Percentiles rank a stretch among this genome's conserved stretches.
Evolutionary conservation across 75 land plant species (phyloP).

Genomic region (Adiantum capillusveneris): DNA sequence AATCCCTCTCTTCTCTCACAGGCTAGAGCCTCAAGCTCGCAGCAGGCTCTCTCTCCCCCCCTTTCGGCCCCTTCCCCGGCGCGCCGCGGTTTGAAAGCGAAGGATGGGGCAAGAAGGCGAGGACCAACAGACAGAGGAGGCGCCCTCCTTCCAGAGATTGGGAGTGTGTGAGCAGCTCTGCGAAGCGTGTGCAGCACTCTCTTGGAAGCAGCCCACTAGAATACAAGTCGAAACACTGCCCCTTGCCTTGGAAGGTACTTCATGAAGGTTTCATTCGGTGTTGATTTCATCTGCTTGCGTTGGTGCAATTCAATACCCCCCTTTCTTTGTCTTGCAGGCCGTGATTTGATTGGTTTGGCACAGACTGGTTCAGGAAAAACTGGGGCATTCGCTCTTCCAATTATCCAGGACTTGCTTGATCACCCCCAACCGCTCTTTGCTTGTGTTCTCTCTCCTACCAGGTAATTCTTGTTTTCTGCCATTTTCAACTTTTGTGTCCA

Average conservation of each 20-base stretch:
- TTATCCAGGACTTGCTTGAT: conserved; percentile 71
- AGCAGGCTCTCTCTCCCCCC: too few species aligned
- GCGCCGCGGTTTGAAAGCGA: too few species aligned
- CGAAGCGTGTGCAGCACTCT: conserved; percentile 65
- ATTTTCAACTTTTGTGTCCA: not conserved
- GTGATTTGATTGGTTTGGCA: conserved; percentile 86
- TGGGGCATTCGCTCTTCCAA: conserved; percentile 92
- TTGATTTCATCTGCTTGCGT: too few species aligned
- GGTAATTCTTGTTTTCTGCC: conserved; percentile 25
- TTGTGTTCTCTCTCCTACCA: conserved; percentile 85
- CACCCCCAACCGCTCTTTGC: conserved; percentile 72
- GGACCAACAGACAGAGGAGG: too few species aligned
- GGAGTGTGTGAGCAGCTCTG: conserved; percentile 64
- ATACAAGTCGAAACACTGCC: conserved; percentile 86
- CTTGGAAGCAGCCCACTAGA: conserved; percentile 67
- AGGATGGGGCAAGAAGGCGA: too few species aligned
- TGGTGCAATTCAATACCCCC: not conserved
- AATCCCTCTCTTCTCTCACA: too few species aligned
- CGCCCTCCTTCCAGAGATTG: conserved; percentile 37
- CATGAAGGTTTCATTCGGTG: too few species aligned
- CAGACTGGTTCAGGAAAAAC: conserved; percentile 98
- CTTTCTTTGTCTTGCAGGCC: conserved; percentile 33
- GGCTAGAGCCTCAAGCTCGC: too few species aligned
- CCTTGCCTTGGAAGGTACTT: conserved; percentile 60
- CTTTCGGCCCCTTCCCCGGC: too few species aligned